phyloP scores from a whole-genome alignment of 495 filamentous ascomycete species.

The Lasiosphaeria miniovina region DNA sequence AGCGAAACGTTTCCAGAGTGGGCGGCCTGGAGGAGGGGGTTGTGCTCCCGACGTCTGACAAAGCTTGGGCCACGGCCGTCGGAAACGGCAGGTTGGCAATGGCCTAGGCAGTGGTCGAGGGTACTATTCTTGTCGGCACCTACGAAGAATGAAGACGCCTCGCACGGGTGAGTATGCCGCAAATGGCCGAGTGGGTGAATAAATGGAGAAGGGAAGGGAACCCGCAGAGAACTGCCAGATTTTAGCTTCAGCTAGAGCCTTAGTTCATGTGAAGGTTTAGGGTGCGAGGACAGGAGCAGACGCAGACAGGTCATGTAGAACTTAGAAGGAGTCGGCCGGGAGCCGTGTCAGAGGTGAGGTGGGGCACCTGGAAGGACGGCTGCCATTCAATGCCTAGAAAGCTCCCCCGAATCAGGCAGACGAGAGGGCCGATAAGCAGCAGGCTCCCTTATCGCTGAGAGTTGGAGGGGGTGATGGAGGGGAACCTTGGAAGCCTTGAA shows the following conservation, averaged over 20 bases:
- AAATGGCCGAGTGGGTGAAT: no score
- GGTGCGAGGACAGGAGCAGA: constrained; percentile 5
- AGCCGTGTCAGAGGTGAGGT: constrained; percentile 11
- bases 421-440: constrained; percentile 8
- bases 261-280: constrained; percentile 8
- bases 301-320: constrained; percentile 10
- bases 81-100: constrained; percentile 5
- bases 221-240: constrained; percentile 7
- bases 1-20: not conserved
- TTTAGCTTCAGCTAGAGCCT: constrained; percentile 19
- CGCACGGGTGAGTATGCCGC: not conserved
- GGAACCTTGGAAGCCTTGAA: not conserved
- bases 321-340: constrained; percentile 1
- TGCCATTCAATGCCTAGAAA: not conserved
- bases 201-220: no score
- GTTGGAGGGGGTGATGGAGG: not conserved
- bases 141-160: no score
- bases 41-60: constrained; percentile 9
- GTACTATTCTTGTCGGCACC: not conserved
- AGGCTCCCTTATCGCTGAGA: constrained; percentile 10
- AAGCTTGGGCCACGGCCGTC: constrained; percentile 14
- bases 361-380: not conserved
- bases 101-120: constrained; percentile 15
- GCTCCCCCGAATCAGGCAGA: constrained; percentile 12
- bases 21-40: not conserved